Evolutionary conservation across 805 yeast species (phyloP).

Genomic region (Monosporozyma siamensis): DNA sequence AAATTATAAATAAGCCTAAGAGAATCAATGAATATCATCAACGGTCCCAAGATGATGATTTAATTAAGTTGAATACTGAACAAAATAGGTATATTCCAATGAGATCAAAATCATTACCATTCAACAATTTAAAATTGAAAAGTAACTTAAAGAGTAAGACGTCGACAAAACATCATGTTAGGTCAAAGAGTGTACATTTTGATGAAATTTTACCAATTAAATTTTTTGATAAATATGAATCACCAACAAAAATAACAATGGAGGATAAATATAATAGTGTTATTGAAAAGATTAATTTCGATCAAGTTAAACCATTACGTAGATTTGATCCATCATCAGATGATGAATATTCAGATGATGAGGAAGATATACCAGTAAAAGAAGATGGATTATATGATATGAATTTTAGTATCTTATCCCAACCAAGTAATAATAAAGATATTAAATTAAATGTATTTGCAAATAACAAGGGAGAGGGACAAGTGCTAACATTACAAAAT

Average conservation of each 20-base stretch:
- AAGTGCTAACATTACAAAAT: constrained; percentile 15
- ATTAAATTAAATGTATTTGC: constrained; percentile 22
- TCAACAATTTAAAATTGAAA: constrained; percentile 10
- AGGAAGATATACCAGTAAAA: constrained; percentile 5
- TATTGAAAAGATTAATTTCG: constrained; percentile 7
- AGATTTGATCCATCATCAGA: background rate
- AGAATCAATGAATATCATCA: constrained; percentile 10
- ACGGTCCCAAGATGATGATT: constrained; percentile 8
- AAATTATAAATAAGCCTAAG: constrained; percentile 6
- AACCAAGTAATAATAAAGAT: constrained; percentile 15
- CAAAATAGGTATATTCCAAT: constrained; percentile 11
- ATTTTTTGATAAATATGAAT: constrained; percentile 63
- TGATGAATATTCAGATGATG: background rate
- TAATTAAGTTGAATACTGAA: constrained; percentile 12
- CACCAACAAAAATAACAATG: constrained; percentile 54
- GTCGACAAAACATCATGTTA: constrained; percentile 10
- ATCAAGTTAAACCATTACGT: constrained; percentile 7
- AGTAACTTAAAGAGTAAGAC: background rate
- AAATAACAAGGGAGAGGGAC: constrained; percentile 10
- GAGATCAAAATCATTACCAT: constrained; percentile 39
- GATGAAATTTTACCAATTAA: constrained; percentile 59
- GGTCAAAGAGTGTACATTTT: constrained; percentile 72
- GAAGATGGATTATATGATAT: constrained; percentile 20
- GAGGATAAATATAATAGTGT: constrained; percentile 6
- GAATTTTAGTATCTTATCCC: constrained; percentile 23